Base-by-base conservation (phyloP, 306 rosid genomes). In the Dalbergia cochinchinensis region DNA sequence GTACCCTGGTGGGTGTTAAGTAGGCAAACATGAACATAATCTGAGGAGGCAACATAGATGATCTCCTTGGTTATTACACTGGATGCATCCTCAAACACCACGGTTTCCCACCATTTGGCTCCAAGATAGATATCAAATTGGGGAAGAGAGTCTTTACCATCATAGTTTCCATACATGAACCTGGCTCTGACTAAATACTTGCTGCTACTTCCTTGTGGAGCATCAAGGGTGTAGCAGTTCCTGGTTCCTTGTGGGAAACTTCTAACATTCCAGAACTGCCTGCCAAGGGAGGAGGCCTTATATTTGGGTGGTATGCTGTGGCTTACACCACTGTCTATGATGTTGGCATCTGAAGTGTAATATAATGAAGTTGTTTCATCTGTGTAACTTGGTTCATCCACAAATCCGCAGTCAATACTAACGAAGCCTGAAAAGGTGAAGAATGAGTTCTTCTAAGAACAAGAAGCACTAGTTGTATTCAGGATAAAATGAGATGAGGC, bases 211-310 rank as follows among this genome's bases (percentile, higher is more conserved):
- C 72, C 86, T 37, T 74, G 81, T 22, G 88, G 59, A 74, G 42
- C 83, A 41, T 12, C 16, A 39, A 85, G 71, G 39, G 86, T 78
- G 41, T 78, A 82, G 71, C 86, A 85, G 67, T 85, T 82, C 41
- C 88, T 85, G 0, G 71, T 62, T 78, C 81, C 83, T 73, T 9
- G 66, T 3, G 81, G 81, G 78, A 85, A 85, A 51, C 86, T 85
- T 78, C 83, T 78, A 16, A 85, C 86, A 53, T 85, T 85, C 88
- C 83, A 82, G 42, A 85, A 82, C 48, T 68, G 88, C 12, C 47
- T 85, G 13, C 34, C 16, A 44, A 82, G 78, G 70, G 74, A 66
- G 11, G 74, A 66, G 20, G 71, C 64, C 54, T 73, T 62, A 14
- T 73, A 62, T 54, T 73, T 26, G 4, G 79, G 34, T 26, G 88